phyloP scores from a whole-genome alignment of 2,329 filamentous ascomycete genomes.

The Claviceps pusilla region DNA sequence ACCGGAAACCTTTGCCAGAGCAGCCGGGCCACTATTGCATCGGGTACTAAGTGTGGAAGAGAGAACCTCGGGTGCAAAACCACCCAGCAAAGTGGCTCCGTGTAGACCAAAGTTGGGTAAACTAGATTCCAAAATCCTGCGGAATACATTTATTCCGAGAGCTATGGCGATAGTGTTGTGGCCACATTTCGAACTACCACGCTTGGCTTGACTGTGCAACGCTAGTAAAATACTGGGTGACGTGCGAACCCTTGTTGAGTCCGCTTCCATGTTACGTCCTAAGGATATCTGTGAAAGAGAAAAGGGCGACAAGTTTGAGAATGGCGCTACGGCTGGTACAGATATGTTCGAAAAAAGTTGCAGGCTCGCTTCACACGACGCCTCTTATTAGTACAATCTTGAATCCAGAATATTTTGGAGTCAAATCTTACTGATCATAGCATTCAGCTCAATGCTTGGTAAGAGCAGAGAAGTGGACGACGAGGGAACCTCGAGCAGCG shows the following conservation, averaged over 20 bases:
- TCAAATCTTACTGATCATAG: neutral
- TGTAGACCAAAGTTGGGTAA: constrained; percentile 4
- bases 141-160: constrained; percentile 58
- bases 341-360: neutral
- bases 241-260: neutral
- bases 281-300: neutral
- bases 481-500: neutral
- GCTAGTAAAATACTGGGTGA: neutral
- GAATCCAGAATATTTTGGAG: neutral
- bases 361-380: neutral
- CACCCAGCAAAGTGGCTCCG: neutral
- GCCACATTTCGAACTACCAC: constrained; percentile 46
- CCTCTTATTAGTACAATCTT: neutral
- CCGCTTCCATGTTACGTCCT: neutral
- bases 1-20: neutral
- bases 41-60: neutral
- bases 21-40: neutral
- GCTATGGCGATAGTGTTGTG: constrained; percentile 64
- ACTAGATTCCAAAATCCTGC: constrained; percentile 47
- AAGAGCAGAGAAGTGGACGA: neutral
- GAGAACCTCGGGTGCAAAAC: constrained; percentile 10
- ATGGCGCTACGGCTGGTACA: neutral
- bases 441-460: neutral
- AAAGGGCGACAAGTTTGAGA: neutral
- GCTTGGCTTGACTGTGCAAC: neutral